Conservation (phyloP, 306 rosid genomes). For the Vigna nakashimae region DNA sequence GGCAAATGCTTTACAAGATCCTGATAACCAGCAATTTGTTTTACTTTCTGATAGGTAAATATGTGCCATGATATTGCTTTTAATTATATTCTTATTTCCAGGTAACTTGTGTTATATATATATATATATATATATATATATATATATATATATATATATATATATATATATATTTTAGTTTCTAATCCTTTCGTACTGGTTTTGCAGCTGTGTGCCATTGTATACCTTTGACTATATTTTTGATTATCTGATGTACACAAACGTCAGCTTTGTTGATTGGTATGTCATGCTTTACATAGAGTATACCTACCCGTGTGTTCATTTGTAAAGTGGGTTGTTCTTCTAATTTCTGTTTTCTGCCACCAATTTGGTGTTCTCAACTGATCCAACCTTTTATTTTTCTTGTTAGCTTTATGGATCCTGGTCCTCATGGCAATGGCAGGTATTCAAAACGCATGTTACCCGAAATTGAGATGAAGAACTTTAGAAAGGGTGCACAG, state of each 20-base stretch:
- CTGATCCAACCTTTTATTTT: slow-evolving; percentile 30
- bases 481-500: slow-evolving; percentile 99
- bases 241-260: slow-evolving; percentile 76
- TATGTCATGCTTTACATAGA: slow-evolving; percentile 49
- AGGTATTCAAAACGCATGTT: slow-evolving; percentile 89
- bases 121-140: slow-evolving; percentile 6
- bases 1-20: slow-evolving; percentile 86
- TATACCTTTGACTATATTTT: slow-evolving; percentile 81
- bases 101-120: not conserved
- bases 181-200: slow-evolving; percentile 44
- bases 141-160: slow-evolving; percentile 4
- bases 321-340: slow-evolving; percentile 26
- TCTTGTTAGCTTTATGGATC: slow-evolving; percentile 80
- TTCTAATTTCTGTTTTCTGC: slow-evolving; percentile 27
- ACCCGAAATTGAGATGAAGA: slow-evolving; percentile 91
- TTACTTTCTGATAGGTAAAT: slow-evolving; percentile 94
- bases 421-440: slow-evolving; percentile 98
- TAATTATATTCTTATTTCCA: slow-evolving; percentile 7
- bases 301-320: not conserved
- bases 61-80: slow-evolving; percentile 19
- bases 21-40: slow-evolving; percentile 85
- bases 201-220: slow-evolving; percentile 92
- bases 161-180: slow-evolving; percentile 22
- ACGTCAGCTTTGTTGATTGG: slow-evolving; percentile 95
- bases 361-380: slow-evolving; percentile 15